Evolutionary conservation across 2,329 filamentous ascomycete genomes (phyloP), one percentile per base, ranked within the genome.

Genomic region (Cadophora luteo-olivacea): DNA sequence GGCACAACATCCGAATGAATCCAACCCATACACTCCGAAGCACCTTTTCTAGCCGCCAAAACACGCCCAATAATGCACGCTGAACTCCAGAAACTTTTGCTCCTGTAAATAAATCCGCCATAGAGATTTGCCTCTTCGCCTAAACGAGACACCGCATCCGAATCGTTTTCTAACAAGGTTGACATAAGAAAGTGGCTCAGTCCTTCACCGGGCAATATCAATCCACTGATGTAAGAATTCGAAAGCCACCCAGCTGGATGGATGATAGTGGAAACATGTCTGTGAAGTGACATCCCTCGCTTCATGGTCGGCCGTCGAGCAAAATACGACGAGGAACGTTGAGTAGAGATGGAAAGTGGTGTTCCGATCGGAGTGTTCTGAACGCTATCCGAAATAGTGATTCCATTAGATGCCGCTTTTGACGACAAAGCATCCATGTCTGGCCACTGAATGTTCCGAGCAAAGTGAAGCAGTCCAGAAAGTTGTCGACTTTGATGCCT

Each of bases 21-120:
- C 89, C 89, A 90, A 63, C 89, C 89, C 87, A 91, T 88, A 75
- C 89, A 89, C 75, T 91, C 89, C 0, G 84, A 84, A 19, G 88
- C 85, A 2, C 87, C 88, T 64, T 84, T 84, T 8, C 87, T 86
- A 33, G 88, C 88, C 36, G 88, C 88, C 41, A 91, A 79, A 3
- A 91, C 87, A 33, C 88, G 85, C 3, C 89, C 89, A 11, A 91
- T 85, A 52, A 91, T 82, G 75, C 88, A 91, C 14, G 85, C 83
- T 1, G 86, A 90, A 78, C 88, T 91, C 89, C 89, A 91, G 76
- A 91, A 91, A 70, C 88, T 91, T 80, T 87, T 89, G 1, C 84
- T 84, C 4, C 78, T 79, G 74, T 90, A 91, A 3, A 90, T 82
- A 70, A 91, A 91, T 0, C 89, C 89, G 19, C 87, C 86, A 54